Percentiles rank a stretch among this genome's conserved stretches.
These are phyloP conservation scores for Daldinia eschscholtzii DNA, from an alignment of 2,329 filamentous ascomycete genomes.

Conservation along the genomic window DNA sequence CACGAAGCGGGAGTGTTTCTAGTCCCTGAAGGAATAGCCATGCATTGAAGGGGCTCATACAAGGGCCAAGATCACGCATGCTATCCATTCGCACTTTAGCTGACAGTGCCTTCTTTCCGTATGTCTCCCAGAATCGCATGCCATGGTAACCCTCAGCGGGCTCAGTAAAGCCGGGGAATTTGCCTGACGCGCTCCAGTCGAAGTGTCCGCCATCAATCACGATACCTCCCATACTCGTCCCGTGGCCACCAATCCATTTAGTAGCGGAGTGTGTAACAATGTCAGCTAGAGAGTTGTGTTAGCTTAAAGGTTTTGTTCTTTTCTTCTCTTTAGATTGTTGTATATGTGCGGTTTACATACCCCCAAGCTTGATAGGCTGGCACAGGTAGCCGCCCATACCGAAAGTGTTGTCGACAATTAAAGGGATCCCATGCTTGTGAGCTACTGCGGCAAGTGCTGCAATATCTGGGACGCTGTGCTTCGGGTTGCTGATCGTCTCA, in stretches of 20 bases:
- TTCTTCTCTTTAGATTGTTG: not conserved
- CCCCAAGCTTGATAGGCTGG: constrained; percentile 74
- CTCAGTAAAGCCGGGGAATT: constrained; percentile 79
- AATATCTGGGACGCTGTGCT: constrained; percentile 70
- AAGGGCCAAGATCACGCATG: constrained; percentile 74
- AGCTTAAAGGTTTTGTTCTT: constrained; percentile 23
- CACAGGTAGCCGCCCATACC: constrained; percentile 77
- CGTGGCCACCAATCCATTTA: constrained; percentile 81
- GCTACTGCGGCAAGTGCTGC: constrained; percentile 74
- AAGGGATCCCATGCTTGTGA: constrained; percentile 55
- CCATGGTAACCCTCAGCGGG: constrained; percentile 77
- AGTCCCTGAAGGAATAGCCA: constrained; percentile 77
- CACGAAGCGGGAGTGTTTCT: constrained; percentile 76
- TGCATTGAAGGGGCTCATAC: constrained; percentile 78
- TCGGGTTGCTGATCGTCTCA: constrained; percentile 53
- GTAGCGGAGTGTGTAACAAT: constrained; percentile 79
- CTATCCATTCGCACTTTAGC: constrained; percentile 78
- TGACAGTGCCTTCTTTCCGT: constrained; percentile 73
- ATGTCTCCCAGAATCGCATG: constrained; percentile 78
- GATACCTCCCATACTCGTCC: constrained; percentile 76
- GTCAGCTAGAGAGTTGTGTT: constrained; percentile 61
- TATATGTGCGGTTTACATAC: constrained; percentile 35
- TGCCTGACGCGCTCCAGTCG: constrained; percentile 76
- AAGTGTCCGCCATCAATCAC: constrained; percentile 78
- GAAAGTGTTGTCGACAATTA: constrained; percentile 76